Base-by-base conservation (phyloP, 306 rosid species). In the Spatholobus suberectus region DNA sequence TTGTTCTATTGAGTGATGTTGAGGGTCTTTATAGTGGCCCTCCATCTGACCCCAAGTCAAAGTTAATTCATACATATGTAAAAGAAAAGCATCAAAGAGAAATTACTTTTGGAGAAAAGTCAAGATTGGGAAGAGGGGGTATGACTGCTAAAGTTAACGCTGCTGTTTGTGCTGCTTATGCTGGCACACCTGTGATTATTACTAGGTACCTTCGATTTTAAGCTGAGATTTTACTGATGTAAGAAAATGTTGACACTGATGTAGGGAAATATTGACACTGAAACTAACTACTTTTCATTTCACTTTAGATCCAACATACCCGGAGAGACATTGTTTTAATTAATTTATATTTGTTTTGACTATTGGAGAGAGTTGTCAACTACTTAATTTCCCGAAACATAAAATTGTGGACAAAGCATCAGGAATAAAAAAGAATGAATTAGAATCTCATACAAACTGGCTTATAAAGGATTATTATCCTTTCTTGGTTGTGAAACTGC, bases 81-180 rank as follows among this genome's bases (percentile, higher is more conserved):
- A 92, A 88, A 76, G 94, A 94, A 73, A 94, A 87, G 62, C 98
- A 92, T 87, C 92, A 89, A 69, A 82, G 73, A 20, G 90, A 92
- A 81, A 91, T 94, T 13, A 91, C 96, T 74, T 94, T 94, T 79
- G 97, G 97, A 27, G 97, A 92, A 85, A 94, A 94, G 73, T 94
- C 97, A 17, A 89, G 96, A 78, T 55, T 90, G 18, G 98, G 98
- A 8, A 91, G 97, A 88, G 96, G 98, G 11, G 98, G 97, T 20
- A 94, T 94, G 97, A 91, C 94, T 34, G 98, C 97, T 35, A 94
- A 94, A 85, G 98, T 92, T 57, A 88, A 91, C 68, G 98, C 97
- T 80, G 98, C 96, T 81, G 91, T 89, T 57, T 73, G 75, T 82
- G 92, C 96, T 47, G 92, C 98, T 55, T 76, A 72, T 88, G 88